A percentile compares a stretch with the other conserved stretches of the same genome.
phyloP scores from a whole-genome alignment of 2,329 filamentous ascomycete genomes.

The Periglandula ipomoeae region DNA sequence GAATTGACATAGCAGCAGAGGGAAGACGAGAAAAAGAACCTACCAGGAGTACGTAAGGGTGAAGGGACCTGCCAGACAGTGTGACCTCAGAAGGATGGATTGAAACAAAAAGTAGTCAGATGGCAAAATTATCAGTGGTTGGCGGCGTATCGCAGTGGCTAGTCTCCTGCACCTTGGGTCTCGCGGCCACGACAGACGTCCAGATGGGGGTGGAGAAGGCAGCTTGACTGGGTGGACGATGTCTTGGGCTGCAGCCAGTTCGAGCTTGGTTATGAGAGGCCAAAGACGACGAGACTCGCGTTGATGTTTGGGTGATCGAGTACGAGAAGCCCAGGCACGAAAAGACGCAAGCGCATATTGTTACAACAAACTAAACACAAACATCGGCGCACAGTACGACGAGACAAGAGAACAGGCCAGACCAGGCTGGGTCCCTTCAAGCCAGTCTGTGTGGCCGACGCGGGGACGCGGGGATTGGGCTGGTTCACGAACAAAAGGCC shows the following conservation, averaged over 20 bases:
- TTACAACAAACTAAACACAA: no score
- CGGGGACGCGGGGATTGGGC: no score
- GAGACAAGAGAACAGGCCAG: no score
- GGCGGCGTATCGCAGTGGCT: constrained; percentile 3
- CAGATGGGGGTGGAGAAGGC: background rate
- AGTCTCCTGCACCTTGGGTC: constrained; percentile 3
- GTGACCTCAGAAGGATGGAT: background rate
- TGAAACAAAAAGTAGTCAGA: background rate
- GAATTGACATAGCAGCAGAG: background rate
- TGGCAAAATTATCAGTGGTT: constrained; percentile 3
- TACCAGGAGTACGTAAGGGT: background rate
- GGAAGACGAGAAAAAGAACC: constrained; percentile 2
- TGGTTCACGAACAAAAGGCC: no score
- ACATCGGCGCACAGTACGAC: no score
- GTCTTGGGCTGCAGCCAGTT: background rate
- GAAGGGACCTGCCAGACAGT: background rate
- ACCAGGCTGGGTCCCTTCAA: no score
- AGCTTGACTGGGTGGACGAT: background rate
- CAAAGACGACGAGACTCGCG: no score
- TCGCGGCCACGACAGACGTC: background rate
- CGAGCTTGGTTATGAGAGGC: no score
- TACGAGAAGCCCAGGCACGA: background rate
- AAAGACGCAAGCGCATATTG: no score
- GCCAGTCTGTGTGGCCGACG: no score
- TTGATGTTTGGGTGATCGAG: no score